phyloP scores from a whole-genome alignment of 163 green algal species.

The Scenedesmus sp. region DNA sequence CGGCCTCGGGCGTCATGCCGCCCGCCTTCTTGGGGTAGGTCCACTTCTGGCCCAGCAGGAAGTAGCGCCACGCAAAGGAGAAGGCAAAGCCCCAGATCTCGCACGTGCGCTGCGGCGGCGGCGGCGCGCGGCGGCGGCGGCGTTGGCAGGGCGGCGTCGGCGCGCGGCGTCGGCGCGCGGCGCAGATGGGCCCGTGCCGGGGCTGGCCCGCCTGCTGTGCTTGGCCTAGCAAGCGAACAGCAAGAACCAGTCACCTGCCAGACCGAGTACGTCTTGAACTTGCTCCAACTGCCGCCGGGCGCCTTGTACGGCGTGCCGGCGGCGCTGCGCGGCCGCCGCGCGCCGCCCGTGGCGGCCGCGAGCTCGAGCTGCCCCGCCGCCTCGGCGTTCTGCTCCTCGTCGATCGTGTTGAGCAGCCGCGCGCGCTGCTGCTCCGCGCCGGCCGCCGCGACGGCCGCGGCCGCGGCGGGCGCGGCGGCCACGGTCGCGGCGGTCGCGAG shows the following conservation, averaged over 20 bases:
- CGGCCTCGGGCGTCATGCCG: constrained; percentile 82
- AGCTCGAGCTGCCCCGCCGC: constrained; percentile 59
- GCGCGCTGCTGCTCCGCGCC: background rate
- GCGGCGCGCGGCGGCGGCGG: background rate
- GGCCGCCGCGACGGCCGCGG: background rate
- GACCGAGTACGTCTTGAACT: constrained; percentile 75
- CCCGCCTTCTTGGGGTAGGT: constrained; percentile 81
- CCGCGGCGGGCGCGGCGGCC: background rate
- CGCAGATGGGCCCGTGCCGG: too few relatives aligned
- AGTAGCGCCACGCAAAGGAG: constrained; percentile 86
- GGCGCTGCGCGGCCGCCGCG: constrained; percentile 34
- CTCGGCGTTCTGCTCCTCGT: constrained; percentile 49
- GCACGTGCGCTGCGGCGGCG: constrained; percentile 79
- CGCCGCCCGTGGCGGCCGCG: constrained; percentile 46
- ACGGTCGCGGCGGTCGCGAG: background rate
- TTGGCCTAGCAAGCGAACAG: background rate
- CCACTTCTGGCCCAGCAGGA: constrained; percentile 79
- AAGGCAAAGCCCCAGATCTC: constrained; percentile 98
- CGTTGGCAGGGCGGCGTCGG: background rate
- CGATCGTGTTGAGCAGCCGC: constrained; percentile 44
- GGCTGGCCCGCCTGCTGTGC: too few relatives aligned
- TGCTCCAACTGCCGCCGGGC: constrained; percentile 75
- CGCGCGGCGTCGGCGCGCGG: too few relatives aligned
- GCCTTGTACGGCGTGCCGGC: constrained; percentile 72
- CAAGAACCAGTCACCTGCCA: constrained; percentile 62